Conservation (phyloP, 23 red algal genomes). For the Gracilaria domingensis region DNA sequence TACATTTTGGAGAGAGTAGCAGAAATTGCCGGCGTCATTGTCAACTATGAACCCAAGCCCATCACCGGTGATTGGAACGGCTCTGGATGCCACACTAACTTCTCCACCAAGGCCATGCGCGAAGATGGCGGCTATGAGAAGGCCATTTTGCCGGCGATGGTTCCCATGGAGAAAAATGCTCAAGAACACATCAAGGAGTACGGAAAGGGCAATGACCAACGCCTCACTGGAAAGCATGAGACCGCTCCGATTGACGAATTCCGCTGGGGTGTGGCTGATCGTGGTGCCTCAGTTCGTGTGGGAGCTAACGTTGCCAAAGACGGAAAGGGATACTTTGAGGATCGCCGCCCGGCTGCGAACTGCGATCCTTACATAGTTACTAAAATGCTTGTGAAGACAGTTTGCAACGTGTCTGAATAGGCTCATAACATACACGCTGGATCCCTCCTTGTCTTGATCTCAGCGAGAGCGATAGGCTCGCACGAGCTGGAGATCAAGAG, state of each 20-base stretch:
- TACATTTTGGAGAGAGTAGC: conserved; percentile 94
- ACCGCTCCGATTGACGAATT: conserved; percentile 88
- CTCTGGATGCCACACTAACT: conserved; percentile 97
- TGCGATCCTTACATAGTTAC: conserved; percentile 98
- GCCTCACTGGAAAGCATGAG: conserved; percentile 94
- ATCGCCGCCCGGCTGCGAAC: conserved; percentile 91
- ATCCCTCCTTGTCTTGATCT: background rate
- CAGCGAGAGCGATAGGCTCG: background rate
- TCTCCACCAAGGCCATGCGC: conserved; percentile 97
- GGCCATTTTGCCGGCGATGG: conserved; percentile 81
- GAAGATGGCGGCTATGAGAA: conserved; percentile 88
- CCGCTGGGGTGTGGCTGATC: conserved; percentile 89
- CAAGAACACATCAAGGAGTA: conserved; percentile 94
- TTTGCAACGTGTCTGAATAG: conserved; percentile 78
- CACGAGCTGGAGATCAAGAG: too few relatives aligned
- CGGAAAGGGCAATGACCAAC: conserved; percentile 92
- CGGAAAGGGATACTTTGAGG: conserved; percentile 98
- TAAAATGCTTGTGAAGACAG: conserved; percentile 87
- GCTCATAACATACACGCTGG: background rate
- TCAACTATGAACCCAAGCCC: conserved; percentile 87
- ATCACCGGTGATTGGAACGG: conserved; percentile 99
- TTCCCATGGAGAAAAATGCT: conserved; percentile 72
- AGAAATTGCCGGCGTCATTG: conserved; percentile 78
- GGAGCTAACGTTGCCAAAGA: conserved; percentile 73
- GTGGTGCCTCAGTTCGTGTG: conserved; percentile 91